Evolutionary conservation across 768 basidiomycete species (phyloP).

Genomic region (Gyrodon lividus): DNA sequence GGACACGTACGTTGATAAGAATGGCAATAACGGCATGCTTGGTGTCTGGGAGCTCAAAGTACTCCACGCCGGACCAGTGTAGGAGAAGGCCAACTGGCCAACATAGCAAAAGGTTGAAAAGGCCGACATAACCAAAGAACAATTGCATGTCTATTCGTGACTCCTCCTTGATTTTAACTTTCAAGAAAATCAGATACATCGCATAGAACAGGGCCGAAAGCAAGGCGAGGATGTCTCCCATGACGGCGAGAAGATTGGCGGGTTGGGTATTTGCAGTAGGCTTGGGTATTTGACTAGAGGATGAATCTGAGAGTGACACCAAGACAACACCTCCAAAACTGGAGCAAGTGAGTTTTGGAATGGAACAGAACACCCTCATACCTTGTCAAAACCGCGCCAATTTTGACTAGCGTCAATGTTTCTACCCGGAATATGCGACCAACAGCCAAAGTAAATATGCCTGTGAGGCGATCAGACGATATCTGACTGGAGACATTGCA

Average conservation of each 20-base stretch:
- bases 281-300: constrained; percentile 14
- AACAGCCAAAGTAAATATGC: constrained; percentile 89
- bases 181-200: constrained; percentile 84
- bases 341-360: constrained; percentile 10
- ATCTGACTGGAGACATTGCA: constrained; percentile 1
- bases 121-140: constrained; percentile 92
- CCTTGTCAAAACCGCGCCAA: constrained; percentile 79
- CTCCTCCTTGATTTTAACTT: constrained; percentile 79
- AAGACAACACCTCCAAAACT: constrained; percentile 83
- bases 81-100: constrained; percentile 81
- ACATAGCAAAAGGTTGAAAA: constrained; percentile 74
- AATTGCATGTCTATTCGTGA: constrained; percentile 89
- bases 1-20: constrained; percentile 51
- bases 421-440: constrained; percentile 86
- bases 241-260: constrained; percentile 26
- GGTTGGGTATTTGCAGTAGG: constrained; percentile 13
- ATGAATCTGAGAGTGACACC: constrained; percentile 86
- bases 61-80: constrained; percentile 69
- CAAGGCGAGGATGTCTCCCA: constrained; percentile 84
- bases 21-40: constrained; percentile 48
- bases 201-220: constrained; percentile 89
- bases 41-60: constrained; percentile 67
- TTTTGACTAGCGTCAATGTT: constrained; percentile 65
- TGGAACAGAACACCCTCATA: constrained; percentile 30
- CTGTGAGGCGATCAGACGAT: constrained; percentile 37